Conservation (phyloP, 2,329 filamentous ascomycete species). For the Diaporthe citriasiana region DNA sequence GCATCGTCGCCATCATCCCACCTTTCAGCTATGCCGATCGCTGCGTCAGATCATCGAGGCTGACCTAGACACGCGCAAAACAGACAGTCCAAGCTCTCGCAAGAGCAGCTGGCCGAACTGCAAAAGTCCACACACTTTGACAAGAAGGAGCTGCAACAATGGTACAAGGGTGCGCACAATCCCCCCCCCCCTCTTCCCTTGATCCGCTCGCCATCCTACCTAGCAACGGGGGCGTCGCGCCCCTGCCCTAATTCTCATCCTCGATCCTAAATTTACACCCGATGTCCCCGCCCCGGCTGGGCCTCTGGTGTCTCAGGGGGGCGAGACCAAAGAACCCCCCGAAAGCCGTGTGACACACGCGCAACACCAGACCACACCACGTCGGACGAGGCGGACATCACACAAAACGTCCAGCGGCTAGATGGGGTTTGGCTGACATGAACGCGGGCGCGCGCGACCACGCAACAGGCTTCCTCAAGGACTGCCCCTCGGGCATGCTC, state of each 20-base stretch:
- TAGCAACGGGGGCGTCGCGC: not conserved
- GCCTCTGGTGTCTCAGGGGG: not conserved
- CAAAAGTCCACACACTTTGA: conserved; percentile 99
- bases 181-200: not conserved
- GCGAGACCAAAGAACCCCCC: conserved; percentile 1
- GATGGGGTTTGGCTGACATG: not conserved
- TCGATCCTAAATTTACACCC: conserved; percentile 5
- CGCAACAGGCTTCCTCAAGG: conserved; percentile 89
- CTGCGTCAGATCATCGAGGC: conserved; percentile 26
- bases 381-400: not conserved
- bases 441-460: conserved; percentile 32
- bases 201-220: not conserved
- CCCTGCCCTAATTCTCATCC: not conserved
- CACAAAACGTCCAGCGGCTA: not conserved
- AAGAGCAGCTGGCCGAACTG: conserved; percentile 94
- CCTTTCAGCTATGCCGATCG: not conserved
- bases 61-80: conserved; percentile 32
- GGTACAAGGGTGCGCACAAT: conserved; percentile 89
- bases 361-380: not conserved
- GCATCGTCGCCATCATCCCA: not conserved
- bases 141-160: conserved; percentile 99
- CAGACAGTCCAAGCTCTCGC: conserved; percentile 98
- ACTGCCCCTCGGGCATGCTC: conserved; percentile 96
- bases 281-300: not conserved
- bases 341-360: conserved; percentile 2